Conservation (phyloP, 345 rosid genomes). For the Boechera retrofracta region DNA sequence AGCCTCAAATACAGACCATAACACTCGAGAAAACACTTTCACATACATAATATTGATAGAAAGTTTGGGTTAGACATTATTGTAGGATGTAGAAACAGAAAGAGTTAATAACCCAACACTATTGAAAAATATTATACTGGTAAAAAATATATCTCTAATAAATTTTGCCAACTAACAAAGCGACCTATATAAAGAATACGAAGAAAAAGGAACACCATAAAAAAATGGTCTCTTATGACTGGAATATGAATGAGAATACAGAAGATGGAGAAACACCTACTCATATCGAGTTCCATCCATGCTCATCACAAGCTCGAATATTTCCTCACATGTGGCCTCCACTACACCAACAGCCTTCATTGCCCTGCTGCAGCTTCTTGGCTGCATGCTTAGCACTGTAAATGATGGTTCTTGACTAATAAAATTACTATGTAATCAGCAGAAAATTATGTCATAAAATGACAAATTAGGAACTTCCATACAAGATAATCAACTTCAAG, state of each 20-base stretch:
- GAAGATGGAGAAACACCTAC: conserved; percentile 66
- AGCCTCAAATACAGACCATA: conserved; percentile 33
- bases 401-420: conserved; percentile 39
- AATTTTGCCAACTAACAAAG: conserved; percentile 7
- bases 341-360: conserved; percentile 99
- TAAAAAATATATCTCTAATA: not conserved
- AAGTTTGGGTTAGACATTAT: conserved; percentile 8
- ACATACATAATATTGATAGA: not conserved
- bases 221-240: not conserved
- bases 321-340: conserved; percentile 97
- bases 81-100: conserved; percentile 1
- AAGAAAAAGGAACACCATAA: not conserved
- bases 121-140: not conserved
- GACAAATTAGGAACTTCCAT: conserved; percentile 45
- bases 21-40: conserved; percentile 1
- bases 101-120: not conserved
- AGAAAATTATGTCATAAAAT: conserved; percentile 28
- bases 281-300: conserved; percentile 99
- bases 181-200: conserved; percentile 1
- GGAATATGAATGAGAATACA: conserved; percentile 10
- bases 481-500: conserved; percentile 99
- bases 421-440: conserved; percentile 25
- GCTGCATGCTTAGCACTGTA: conserved; percentile 60
- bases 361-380: conserved; percentile 99
- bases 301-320: conserved; percentile 98